A percentile compares a stretch with the other conserved stretches of the same genome.
These are phyloP conservation scores for Pterula multifida DNA, from an alignment of 1,284 basidiomycete species.

Conservation along the genomic window DNA sequence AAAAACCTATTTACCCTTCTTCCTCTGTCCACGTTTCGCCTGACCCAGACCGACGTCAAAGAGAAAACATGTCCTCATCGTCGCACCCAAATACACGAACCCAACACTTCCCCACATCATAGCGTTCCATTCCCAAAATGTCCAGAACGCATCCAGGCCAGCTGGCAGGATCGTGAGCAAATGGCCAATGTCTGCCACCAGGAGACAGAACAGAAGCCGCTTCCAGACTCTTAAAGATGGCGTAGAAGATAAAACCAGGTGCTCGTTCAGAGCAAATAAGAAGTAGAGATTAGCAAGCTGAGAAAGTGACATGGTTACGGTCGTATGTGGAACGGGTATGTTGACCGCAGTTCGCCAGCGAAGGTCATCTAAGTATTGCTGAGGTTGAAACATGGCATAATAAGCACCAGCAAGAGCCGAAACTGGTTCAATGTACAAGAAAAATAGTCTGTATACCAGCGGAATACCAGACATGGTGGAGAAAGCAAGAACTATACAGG, in stretches of 20 bases:
- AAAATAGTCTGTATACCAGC: conserved; percentile 29
- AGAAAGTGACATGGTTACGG: conserved; percentile 24
- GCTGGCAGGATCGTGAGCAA: conserved; percentile 33
- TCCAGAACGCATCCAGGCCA: conserved; percentile 29
- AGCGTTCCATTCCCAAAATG: conserved; percentile 35
- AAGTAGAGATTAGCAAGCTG: conserved; percentile 41
- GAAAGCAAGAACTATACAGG: too few relatives aligned
- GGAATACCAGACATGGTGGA: background rate
- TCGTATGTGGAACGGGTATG: conserved; percentile 12
- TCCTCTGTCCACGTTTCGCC: background rate
- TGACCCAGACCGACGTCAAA: conserved; percentile 19
- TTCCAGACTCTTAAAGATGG: conserved; percentile 29
- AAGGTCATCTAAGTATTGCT: conserved; percentile 28
- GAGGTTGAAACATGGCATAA: conserved; percentile 29
- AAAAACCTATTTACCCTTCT: too few relatives aligned
- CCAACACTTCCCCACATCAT: conserved; percentile 45
- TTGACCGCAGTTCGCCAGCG: conserved; percentile 13
- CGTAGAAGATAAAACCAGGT: conserved; percentile 34
- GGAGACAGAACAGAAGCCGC: conserved; percentile 28
- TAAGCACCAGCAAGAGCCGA: conserved; percentile 36
- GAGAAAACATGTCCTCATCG: conserved; percentile 26
- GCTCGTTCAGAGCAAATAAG: conserved; percentile 41
- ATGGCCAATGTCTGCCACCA: conserved; percentile 39
- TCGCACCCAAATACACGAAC: conserved; percentile 36
- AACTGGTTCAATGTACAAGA: conserved; percentile 38